Conservation (phyloP, 2,329 filamentous ascomycete species). For the Aspergillus aculeatinus region DNA sequence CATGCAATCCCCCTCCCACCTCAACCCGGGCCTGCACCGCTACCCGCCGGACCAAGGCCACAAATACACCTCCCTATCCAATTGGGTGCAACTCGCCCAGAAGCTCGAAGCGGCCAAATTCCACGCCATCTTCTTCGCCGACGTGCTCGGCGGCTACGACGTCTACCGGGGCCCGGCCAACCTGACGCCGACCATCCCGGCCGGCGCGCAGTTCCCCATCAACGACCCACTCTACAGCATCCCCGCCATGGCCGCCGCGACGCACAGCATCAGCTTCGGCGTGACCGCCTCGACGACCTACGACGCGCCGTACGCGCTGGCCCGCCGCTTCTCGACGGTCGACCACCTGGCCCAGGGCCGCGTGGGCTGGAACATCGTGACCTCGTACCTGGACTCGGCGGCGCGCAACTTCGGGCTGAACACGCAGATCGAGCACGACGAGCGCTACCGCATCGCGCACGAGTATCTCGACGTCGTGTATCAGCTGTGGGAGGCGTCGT, state of each 20-base stretch:
- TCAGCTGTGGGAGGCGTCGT: slow-evolving; percentile 55
- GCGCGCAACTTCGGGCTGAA: slow-evolving; percentile 50
- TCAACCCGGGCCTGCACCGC: slow-evolving; percentile 45
- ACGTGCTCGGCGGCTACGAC: slow-evolving; percentile 50
- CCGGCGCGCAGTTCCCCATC: slow-evolving; percentile 45
- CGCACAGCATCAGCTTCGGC: slow-evolving; percentile 50
- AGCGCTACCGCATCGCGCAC: slow-evolving; percentile 50
- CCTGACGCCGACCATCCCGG: slow-evolving; percentile 38
- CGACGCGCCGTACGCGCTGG: slow-evolving; percentile 56
- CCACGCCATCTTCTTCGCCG: slow-evolving; percentile 54
- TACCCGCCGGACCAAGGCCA: slow-evolving; percentile 37
- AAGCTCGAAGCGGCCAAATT: slow-evolving; percentile 51
- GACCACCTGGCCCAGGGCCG: slow-evolving; percentile 54
- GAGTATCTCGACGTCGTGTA: slow-evolving; percentile 50
- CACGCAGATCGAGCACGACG: slow-evolving; percentile 50
- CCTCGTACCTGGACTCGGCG: slow-evolving; percentile 49
- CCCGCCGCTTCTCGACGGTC: slow-evolving; percentile 54
- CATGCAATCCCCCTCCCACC: slow-evolving; percentile 49
- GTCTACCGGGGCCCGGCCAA: slow-evolving; percentile 47
- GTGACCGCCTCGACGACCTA: slow-evolving; percentile 57
- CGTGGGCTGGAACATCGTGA: slow-evolving; percentile 56
- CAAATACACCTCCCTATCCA: slow-evolving; percentile 44
- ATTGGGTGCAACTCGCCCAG: slow-evolving; percentile 51
- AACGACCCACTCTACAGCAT: slow-evolving; percentile 45
- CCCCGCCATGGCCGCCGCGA: slow-evolving; percentile 49